Percentiles rank a stretch among this genome's conserved stretches.
These are phyloP conservation scores for Geotrichum citri-aurantii DNA, from an alignment of 1,139 yeast species.

Conservation along the genomic window DNA sequence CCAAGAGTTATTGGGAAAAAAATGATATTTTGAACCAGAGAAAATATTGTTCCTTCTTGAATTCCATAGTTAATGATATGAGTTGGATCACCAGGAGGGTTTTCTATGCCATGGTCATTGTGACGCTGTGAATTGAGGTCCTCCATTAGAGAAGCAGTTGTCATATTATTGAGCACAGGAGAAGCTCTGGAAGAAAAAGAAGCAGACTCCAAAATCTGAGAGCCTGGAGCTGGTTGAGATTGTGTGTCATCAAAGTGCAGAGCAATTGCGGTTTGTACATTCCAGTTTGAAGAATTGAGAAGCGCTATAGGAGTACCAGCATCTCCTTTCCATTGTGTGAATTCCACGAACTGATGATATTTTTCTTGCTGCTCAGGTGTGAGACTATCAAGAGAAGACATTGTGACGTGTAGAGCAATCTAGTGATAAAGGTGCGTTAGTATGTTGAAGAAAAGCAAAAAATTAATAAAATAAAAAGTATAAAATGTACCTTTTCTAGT, in stretches of 20 bases:
- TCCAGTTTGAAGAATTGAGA: slow-evolving; percentile 30
- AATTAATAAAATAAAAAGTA: background rate
- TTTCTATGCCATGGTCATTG: slow-evolving; percentile 18
- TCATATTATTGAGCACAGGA: background rate
- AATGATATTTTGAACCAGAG: slow-evolving; percentile 30
- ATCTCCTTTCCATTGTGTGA: slow-evolving; percentile 30
- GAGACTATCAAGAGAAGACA: slow-evolving; percentile 18
- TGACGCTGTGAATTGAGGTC: slow-evolving; percentile 25
- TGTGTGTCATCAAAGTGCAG: slow-evolving; percentile 29
- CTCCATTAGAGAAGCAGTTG: slow-evolving; percentile 29
- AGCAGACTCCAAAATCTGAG: background rate
- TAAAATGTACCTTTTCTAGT: background rate
- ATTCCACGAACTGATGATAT: slow-evolving; percentile 28
- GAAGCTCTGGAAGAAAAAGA: slow-evolving; percentile 13
- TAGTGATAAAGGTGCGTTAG: background rate
- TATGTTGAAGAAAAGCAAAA: background rate
- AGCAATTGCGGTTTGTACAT: slow-evolving; percentile 32
- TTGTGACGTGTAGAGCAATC: background rate
- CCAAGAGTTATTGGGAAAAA: slow-evolving; percentile 34
- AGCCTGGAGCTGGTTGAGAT: slow-evolving; percentile 14
- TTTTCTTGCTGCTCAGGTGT: slow-evolving; percentile 22
- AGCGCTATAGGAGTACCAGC: slow-evolving; percentile 26
- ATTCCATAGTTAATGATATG: slow-evolving; percentile 23
- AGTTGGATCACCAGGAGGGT: slow-evolving; percentile 21
- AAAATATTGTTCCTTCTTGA: slow-evolving; percentile 22